Evolutionary conservation across 1,139 yeast species (phyloP).

Genomic region (Candida albicans): DNA sequence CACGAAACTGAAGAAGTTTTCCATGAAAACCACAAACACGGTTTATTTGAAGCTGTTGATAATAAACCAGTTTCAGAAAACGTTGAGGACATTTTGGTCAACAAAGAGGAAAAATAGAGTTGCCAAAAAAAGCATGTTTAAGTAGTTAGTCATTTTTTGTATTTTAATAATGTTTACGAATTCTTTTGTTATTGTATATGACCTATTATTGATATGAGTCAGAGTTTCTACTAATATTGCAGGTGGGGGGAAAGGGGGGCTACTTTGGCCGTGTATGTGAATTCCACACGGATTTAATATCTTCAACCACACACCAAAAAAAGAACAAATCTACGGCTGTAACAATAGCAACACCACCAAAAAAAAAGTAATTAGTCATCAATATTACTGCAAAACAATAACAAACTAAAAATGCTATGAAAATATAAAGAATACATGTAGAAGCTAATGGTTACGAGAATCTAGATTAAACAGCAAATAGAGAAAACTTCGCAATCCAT

Average conservation of each 20-base stretch:
- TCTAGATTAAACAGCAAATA: neutral
- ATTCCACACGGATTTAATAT: neutral
- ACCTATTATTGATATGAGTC: neutral
- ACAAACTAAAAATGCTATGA: neutral
- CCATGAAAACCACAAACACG: conserved; percentile 14
- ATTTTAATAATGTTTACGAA: too few relatives aligned
- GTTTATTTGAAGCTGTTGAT: conserved; percentile 13
- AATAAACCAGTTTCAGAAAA: conserved; percentile 12
- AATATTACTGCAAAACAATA: neutral
- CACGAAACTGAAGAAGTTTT: conserved; percentile 20
- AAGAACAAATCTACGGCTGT: too few relatives aligned
- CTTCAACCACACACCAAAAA: too few relatives aligned
- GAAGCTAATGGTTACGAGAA: neutral
- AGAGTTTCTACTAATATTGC: too few relatives aligned
- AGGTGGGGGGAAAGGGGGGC: too few relatives aligned
- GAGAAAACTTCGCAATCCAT: too few relatives aligned
- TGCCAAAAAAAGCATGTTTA: neutral
- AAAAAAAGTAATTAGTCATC: conserved; percentile 1
- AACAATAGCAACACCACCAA: neutral
- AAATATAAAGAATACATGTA: neutral
- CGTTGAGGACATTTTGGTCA: conserved; percentile 11
- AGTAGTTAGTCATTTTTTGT: neutral
- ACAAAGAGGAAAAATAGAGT: neutral
- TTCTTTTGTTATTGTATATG: neutral
- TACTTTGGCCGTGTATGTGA: too few relatives aligned